Evolutionary conservation across 73 alveolate genomes (phyloP).

Genomic region (Stentor roeselii): DNA sequence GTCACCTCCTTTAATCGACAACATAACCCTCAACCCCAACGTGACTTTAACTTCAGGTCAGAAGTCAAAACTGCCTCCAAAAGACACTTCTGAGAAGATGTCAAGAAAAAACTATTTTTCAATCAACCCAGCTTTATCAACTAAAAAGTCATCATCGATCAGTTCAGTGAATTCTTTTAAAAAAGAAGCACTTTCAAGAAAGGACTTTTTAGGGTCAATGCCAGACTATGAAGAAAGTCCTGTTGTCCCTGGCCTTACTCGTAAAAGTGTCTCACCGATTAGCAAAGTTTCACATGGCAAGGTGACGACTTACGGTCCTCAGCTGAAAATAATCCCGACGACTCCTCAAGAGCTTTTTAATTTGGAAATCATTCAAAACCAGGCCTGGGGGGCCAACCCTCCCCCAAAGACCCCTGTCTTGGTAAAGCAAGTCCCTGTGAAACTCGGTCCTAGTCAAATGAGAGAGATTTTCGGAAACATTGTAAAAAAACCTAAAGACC

Average conservation of each 20-base stretch:
- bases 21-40: neutral
- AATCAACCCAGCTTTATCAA: neutral
- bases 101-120: neutral
- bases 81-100: neutral
- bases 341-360: too few relatives aligned
- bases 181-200: too few relatives aligned
- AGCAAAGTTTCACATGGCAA: neutral
- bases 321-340: too few relatives aligned
- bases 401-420: neutral
- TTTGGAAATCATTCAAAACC: neutral
- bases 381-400: neutral
- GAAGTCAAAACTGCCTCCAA: neutral
- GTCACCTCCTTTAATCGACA: neutral
- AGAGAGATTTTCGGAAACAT: neutral
- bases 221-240: neutral
- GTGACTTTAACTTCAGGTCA: neutral
- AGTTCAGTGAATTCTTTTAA: neutral
- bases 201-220: neutral
- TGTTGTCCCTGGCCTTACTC: neutral
- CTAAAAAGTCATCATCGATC: neutral
- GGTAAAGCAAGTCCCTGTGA: neutral
- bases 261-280: neutral
- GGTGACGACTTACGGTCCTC: neutral
- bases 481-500: neutral
- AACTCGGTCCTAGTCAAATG: too few relatives aligned